These are phyloP conservation scores for Tulasnella sp. DNA, from an alignment of 768 basidiomycete species.

Conservation along the genomic window DNA sequence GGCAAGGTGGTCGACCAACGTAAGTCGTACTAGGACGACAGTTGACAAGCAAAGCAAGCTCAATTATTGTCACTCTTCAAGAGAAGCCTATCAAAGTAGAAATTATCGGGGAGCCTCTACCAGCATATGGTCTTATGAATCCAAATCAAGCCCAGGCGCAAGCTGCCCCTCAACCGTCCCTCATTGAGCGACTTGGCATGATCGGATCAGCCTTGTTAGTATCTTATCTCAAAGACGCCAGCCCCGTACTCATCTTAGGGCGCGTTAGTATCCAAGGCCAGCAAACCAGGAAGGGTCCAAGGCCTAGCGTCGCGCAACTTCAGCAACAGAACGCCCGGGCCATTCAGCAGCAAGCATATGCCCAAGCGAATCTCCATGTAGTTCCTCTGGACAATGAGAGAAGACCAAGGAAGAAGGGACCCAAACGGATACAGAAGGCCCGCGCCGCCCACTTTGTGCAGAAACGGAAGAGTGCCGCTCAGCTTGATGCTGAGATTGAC, in stretches of 20 bases:
- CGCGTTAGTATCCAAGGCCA: neutral
- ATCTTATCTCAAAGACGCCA: neutral
- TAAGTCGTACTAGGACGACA: neutral
- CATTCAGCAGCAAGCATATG: neutral
- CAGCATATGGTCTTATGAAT: neutral
- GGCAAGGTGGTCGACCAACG: conserved; percentile 19
- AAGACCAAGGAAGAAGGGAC: conserved; percentile 11
- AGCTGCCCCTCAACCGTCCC: conserved; percentile 1
- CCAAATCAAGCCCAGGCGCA: neutral
- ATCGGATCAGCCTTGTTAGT: neutral
- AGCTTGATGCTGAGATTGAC: conserved; percentile 15
- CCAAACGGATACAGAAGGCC: conserved; percentile 11
- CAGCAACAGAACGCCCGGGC: conserved; percentile 9
- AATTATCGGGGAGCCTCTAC: conserved; percentile 7
- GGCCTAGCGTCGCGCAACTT: neutral
- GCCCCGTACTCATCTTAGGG: neutral
- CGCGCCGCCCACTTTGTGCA: neutral
- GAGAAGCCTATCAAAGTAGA: conserved; percentile 10
- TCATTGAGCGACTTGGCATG: conserved; percentile 5
- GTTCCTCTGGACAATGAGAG: neutral
- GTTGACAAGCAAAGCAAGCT: neutral
- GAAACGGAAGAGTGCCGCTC: neutral
- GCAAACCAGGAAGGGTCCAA: neutral
- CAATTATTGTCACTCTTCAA: neutral
- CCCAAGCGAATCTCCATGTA: neutral